Percentiles rank a stretch among this genome's conserved stretches.
phyloP scores from a whole-genome alignment of 495 filamentous ascomycete genomes.

The Bombardia bombarda region DNA sequence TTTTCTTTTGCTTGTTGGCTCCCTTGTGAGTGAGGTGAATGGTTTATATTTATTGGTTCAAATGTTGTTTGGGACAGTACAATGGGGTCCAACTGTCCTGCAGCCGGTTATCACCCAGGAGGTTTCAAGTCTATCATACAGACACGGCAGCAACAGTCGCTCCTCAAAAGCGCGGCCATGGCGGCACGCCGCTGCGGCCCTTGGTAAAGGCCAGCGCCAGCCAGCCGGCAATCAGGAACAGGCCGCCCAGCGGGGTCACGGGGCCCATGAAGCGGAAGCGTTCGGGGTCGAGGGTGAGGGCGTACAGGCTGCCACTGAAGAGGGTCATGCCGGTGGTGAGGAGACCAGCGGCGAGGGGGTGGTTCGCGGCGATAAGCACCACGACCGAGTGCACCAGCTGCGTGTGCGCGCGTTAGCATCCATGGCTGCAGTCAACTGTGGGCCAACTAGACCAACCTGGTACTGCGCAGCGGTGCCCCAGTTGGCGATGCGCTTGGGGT shows the following conservation, averaged over 20 bases:
- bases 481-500: slow-evolving; percentile 44
- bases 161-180: no score
- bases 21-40: no score
- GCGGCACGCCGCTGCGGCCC: no score
- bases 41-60: no score
- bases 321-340: slow-evolving; percentile 44
- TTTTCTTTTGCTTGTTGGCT: no score
- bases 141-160: no score
- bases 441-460: slow-evolving; percentile 32
- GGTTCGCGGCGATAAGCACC: slow-evolving; percentile 39
- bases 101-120: no score
- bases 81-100: no score
- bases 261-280: slow-evolving; percentile 48
- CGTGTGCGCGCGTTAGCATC: not conserved
- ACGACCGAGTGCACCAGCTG: slow-evolving; percentile 52
- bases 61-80: no score
- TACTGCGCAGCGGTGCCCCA: slow-evolving; percentile 56
- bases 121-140: no score
- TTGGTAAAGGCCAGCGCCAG: slow-evolving; percentile 22
- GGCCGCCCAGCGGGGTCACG: slow-evolving; percentile 52
- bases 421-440: not conserved
- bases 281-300: slow-evolving; percentile 47
- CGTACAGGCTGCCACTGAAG: slow-evolving; percentile 55
- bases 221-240: slow-evolving; percentile 52
- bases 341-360: slow-evolving; percentile 29